Base-by-base conservation (phyloP, 2,329 filamentous ascomycete species). In the Raffaelea albimanens region DNA sequence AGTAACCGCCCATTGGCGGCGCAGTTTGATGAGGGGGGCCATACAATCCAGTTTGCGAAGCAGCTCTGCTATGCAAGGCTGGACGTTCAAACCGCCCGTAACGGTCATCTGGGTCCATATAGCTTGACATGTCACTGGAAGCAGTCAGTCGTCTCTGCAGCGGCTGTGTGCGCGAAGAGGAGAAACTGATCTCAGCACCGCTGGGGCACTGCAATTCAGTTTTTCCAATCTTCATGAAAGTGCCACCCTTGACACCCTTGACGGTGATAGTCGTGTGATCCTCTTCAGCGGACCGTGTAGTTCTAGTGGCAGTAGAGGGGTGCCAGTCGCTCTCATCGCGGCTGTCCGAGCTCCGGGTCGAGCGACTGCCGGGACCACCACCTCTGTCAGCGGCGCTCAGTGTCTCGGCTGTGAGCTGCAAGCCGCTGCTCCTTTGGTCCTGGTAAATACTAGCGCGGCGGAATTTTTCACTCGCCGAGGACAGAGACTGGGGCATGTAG, bases 241-340 rank as follows among this genome's bases (percentile, higher is more conserved):
- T 72, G 29, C 67, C 67, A 13, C 75, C 76, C 21, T 70, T 73
- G 42, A 67, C 67, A 13, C 75, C 76, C 21, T 70, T 73, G 42
- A 83, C 68, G 53, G 76, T 76, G 59, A 83, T 81, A 16, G 76
- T 82, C 48, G 81, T 67, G 51, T 81, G 76, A 34, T 82, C 76
- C 47, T 76, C 72, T 45, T 72, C 69, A 49, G 69, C 73, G 16
- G 73, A 76, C 31, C 74, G 67, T 4, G 78, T 83, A 10, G 79
- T 77, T 38, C 76, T 71, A 13, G 79, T 82, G 0, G 78, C 79
- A 23, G 75, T 76, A 46, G 78, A 82, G 52, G 75, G 74, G 53
- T 71, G 72, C 60, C 74, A 80, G 48, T 82, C 79, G 61, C 78
- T 82, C 49, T 82, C 78, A 55, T 82, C 80, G 40, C 70, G 77